These are phyloP conservation scores for Russula sp. DNA, from an alignment of 768 basidiomycete genomes.

Conservation along the genomic window DNA sequence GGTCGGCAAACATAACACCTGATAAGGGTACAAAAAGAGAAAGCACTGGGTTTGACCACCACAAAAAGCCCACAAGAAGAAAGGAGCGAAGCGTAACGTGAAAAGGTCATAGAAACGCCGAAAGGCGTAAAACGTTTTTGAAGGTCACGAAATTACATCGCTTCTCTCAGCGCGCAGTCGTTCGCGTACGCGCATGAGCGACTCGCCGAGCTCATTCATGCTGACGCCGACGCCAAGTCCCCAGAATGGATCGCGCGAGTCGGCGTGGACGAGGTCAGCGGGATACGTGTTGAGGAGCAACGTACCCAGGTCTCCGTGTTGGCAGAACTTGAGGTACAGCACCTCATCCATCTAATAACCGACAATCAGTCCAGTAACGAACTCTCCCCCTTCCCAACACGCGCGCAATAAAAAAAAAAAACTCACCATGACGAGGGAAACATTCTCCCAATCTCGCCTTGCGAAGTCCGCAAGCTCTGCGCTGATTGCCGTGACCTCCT, in stretches of 20 bases:
- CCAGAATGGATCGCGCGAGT: slow-evolving; percentile 56
- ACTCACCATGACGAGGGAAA: slow-evolving; percentile 47
- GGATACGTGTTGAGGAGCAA: slow-evolving; percentile 51
- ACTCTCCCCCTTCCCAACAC: background rate
- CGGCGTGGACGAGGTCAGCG: slow-evolving; percentile 42
- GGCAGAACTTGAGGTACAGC: slow-evolving; percentile 60
- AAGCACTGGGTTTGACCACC: background rate
- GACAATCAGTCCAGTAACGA: background rate
- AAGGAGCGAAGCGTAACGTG: background rate
- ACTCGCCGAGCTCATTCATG: slow-evolving; percentile 57
- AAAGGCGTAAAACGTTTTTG: too few species aligned
- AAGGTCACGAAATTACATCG: background rate
- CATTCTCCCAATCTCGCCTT: slow-evolving; percentile 50
- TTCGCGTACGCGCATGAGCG: slow-evolving; percentile 51
- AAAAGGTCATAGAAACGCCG: background rate
- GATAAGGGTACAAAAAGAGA: background rate
- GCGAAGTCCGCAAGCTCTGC: slow-evolving; percentile 31
- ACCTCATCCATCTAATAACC: slow-evolving; percentile 59
- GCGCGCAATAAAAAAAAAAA: background rate
- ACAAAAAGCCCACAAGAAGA: background rate
- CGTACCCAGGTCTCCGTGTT: slow-evolving; percentile 54
- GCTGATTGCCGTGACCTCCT: slow-evolving; percentile 36
- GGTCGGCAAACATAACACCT: background rate
- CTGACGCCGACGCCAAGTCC: slow-evolving; percentile 54
- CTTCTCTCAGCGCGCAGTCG: slow-evolving; percentile 33